Base-by-base conservation (phyloP, 2,329 filamentous ascomycete genomes). In the Alternaria hordeiaustralica region DNA sequence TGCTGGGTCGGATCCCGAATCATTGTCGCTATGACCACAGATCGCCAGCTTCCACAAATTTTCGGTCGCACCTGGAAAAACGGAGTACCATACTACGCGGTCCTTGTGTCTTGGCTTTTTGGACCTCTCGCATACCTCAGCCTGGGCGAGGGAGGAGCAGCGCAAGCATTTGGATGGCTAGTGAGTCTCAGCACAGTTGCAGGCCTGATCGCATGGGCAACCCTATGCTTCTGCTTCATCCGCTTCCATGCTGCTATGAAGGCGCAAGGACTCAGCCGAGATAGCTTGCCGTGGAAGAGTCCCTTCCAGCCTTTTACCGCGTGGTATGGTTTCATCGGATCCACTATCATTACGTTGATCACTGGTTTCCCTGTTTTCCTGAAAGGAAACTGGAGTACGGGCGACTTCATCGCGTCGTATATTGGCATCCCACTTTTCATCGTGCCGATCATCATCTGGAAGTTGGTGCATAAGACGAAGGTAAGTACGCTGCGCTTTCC, bases 281-380 rank as follows among this genome's bases (percentile, higher is more conserved):
- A 71, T n/a, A 84, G 82, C 0, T 80, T 94, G 12, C 90, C 91
- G 0, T 93, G 92, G 81, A 88, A 86, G 64, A 87, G 87, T 1
- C 84, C 83, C 63, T 86, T 87, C 44, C 91, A 93, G 80, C 92
- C 92, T 2, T 93, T 88, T 68, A 84, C 86, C 0, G 90, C 91
- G 0, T 94, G 87, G 75, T 80, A 92, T n/a, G 75, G 82, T 0
- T 88, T 86, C 26, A 75, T 86, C 18, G 74, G 88, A 20, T 84
- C 92, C 43, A 90, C 87, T 3, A 85, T 86, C 49, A 78, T 90
- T 62, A 93, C 93, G 86, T 86, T 93, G 64, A 87, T 93, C 2
- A 87, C 89, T 7, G 92, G 92, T 0, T 94, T 93, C 66, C 85
- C 88, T 0, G 90, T 93, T 1, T 94, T 94, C 72, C 75, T 93